A percentile compares a stretch with the other conserved stretches of the same genome.
Conservation (phyloP, 257 asterid genomes). For the Cynanchum wilfordii region DNA sequence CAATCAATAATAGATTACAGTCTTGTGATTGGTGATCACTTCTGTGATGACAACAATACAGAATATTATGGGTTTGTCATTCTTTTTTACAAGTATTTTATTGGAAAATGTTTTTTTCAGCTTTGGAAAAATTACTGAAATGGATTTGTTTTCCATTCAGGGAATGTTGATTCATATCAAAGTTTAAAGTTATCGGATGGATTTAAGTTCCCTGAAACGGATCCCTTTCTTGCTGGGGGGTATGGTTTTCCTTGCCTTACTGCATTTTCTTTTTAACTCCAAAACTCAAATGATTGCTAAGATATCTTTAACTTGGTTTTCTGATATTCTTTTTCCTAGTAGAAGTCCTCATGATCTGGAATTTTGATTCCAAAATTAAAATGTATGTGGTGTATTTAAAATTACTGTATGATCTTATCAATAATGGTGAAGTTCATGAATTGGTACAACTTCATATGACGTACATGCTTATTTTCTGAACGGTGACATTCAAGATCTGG, state of each 20-base stretch:
- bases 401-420: no score
- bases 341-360: neutral
- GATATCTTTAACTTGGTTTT: no score
- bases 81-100: neutral
- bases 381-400: no score
- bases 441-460: no score
- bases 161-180: conserved; percentile 61
- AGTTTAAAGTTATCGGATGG: conserved; percentile 87
- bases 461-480: no score
- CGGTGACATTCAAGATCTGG: neutral
- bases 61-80: conserved; percentile 70
- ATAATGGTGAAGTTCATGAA: no score
- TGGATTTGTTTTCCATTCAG: conserved; percentile 34
- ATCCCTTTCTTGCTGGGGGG: conserved; percentile 74
- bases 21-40: conserved; percentile 86
- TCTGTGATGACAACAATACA: conserved; percentile 58
- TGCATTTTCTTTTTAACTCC: neutral
- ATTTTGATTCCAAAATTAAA: no score
- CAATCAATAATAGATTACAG: conserved; percentile 92
- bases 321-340: neutral
- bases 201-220: conserved; percentile 92
- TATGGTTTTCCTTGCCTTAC: conserved; percentile 20
- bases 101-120: conserved; percentile 4
- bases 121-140: conserved; percentile 17
- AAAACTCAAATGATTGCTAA: neutral